These are phyloP conservation scores for Fraxinus nigra DNA, from an alignment of 305 asterid genomes.

Conservation along the genomic window DNA sequence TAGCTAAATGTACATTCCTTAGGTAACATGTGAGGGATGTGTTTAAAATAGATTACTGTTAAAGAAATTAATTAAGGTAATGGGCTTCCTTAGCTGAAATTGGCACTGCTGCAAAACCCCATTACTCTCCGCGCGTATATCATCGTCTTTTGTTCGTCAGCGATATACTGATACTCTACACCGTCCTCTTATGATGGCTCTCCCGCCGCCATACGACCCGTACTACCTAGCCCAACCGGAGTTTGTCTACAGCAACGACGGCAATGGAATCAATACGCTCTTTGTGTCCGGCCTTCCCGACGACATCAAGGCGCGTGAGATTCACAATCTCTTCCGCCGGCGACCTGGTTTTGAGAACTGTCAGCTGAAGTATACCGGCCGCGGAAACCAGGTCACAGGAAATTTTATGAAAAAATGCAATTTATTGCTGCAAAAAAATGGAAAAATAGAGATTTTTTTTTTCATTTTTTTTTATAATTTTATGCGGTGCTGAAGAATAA, in stretches of 20 bases:
- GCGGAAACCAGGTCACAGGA: constrained; percentile 77
- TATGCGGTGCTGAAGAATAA: neutral
- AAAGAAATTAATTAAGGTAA: no score
- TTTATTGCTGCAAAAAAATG: neutral
- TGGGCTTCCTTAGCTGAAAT: neutral
- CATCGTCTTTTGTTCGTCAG: neutral
- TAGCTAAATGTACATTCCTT: no score
- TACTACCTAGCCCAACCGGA: constrained; percentile 58
- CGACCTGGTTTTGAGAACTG: constrained; percentile 85
- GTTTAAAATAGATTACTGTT: no score
- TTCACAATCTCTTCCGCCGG: constrained; percentile 96
- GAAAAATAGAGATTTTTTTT: neutral
- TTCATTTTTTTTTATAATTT: neutral
- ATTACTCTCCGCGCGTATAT: neutral
- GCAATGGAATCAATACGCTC: constrained; percentile 65
- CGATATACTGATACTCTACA: neutral
- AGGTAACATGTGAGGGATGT: no score
- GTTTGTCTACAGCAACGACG: constrained; percentile 42
- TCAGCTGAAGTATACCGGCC: constrained; percentile 97
- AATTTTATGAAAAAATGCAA: neutral
- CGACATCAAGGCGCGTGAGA: constrained; percentile 98
- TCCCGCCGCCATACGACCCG: constrained; percentile 66
- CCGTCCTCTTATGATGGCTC: constrained; percentile 42
- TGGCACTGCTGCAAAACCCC: neutral
- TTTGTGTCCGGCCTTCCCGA: constrained; percentile 97